A percentile compares a stretch with the other conserved stretches of the same genome.
These are phyloP conservation scores for Arabidopsis thaliana DNA, from an alignment of 345 rosid species.

Conservation along the genomic window TAIR10.1 NC_003070.9:8100001-8100500, in stretches of 20 bases:
- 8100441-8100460: slow-evolving; percentile 94
- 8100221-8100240: slow-evolving; percentile 83
- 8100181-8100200: slow-evolving; percentile 76
- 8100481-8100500: slow-evolving; percentile 45
- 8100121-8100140: slow-evolving; percentile 92
- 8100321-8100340: slow-evolving; percentile 69
- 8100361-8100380: slow-evolving; percentile 71
- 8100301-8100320: slow-evolving; percentile 81
- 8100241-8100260: slow-evolving; percentile 86
- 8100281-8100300: slow-evolving; percentile 84
- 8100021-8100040: slow-evolving; percentile 91
- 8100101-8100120: slow-evolving; percentile 84
- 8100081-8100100: slow-evolving; percentile 86
- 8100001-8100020: slow-evolving; percentile 90
- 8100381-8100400: slow-evolving; percentile 91
- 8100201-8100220: slow-evolving; percentile 94
- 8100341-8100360: slow-evolving; percentile 88
- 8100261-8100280: slow-evolving; percentile 87
- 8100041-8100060: slow-evolving; percentile 87
- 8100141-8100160: slow-evolving; percentile 85
- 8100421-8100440: slow-evolving; percentile 93
- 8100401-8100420: slow-evolving; percentile 85
- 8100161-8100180: slow-evolving; percentile 94
- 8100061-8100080: slow-evolving; percentile 88
- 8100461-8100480: slow-evolving; percentile 80